Evolutionary conservation across 2,329 filamentous ascomycete species (phyloP).

Genomic region (Tolypocladium tundrense): DNA sequence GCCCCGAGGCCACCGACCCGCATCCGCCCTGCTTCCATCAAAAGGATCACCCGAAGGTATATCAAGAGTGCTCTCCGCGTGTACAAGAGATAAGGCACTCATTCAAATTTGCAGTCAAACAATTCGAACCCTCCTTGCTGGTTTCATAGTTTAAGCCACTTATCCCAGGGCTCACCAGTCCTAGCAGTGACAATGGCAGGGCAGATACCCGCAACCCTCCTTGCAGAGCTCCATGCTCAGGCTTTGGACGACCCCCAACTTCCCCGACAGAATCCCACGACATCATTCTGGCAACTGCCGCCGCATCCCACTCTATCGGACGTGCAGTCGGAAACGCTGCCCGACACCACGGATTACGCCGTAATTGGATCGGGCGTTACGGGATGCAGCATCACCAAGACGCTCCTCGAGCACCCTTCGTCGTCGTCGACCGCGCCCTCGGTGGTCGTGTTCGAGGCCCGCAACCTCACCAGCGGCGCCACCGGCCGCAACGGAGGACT

Average conservation of each 20-base stretch:
- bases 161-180: background rate
- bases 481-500: constrained; percentile 20
- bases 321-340: constrained; percentile 11
- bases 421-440: background rate
- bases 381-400: constrained; percentile 15
- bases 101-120: too few relatives aligned
- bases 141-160: background rate
- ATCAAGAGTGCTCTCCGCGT: too few relatives aligned
- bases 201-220: background rate
- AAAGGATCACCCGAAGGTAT: too few relatives aligned
- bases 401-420: constrained; percentile 10
- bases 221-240: constrained; percentile 2
- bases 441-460: constrained; percentile 11
- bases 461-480: constrained; percentile 16
- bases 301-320: constrained; percentile 11
- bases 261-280: constrained; percentile 12
- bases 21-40: too few relatives aligned
- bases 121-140: too few relatives aligned
- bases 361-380: constrained; percentile 22
- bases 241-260: constrained; percentile 12
- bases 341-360: constrained; percentile 10
- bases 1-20: background rate
- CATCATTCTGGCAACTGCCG: constrained; percentile 15
- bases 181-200: background rate
- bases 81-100: too few relatives aligned